Percentiles rank a stretch among this genome's conserved stretches.
Conservation (phyloP, 2,329 filamentous ascomycete species). For the Alternaria hordeiaustralica region DNA sequence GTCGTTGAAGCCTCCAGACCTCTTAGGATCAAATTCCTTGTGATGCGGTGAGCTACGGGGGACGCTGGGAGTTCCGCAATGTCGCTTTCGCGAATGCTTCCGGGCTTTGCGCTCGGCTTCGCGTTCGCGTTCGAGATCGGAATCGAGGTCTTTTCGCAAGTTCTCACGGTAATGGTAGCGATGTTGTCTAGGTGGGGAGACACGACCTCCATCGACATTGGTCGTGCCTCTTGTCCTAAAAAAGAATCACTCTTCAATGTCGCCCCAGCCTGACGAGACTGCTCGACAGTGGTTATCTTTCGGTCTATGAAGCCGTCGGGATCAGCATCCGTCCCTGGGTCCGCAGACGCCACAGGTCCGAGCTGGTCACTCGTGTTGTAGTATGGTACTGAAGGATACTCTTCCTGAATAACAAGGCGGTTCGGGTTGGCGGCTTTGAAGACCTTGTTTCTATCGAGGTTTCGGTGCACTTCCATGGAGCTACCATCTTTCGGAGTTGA, state of each 20-base stretch:
- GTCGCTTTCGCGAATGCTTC: not conserved
- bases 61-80: slow-evolving; percentile 41
- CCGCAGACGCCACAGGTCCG: slow-evolving; percentile 28
- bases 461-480: slow-evolving; percentile 43
- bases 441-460: slow-evolving; percentile 18
- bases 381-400: slow-evolving; percentile 29
- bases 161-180: not conserved
- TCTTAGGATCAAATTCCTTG: slow-evolving; percentile 39
- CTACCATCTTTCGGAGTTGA: slow-evolving; percentile 51
- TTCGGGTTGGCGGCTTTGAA: slow-evolving; percentile 41
- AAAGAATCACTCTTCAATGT: slow-evolving; percentile 13
- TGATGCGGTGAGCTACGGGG: slow-evolving; percentile 42
- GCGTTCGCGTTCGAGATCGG: not conserved
- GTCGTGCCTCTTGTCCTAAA: slow-evolving; percentile 1
- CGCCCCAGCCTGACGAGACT: slow-evolving; percentile 22
- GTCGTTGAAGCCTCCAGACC: slow-evolving; percentile 37
- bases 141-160: not conserved
- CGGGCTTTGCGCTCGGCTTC: not conserved
- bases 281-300: slow-evolving; percentile 54
- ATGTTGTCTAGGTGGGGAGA: slow-evolving; percentile 10
- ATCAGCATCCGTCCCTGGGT: slow-evolving; percentile 25
- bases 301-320: slow-evolving; percentile 50
- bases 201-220: slow-evolving; percentile 12
- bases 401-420: slow-evolving; percentile 30
- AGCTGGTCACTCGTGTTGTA: slow-evolving; percentile 50